These are phyloP conservation scores for Scheffersomyces spartinae DNA, from an alignment of 805 yeast species.

Conservation along the genomic window DNA sequence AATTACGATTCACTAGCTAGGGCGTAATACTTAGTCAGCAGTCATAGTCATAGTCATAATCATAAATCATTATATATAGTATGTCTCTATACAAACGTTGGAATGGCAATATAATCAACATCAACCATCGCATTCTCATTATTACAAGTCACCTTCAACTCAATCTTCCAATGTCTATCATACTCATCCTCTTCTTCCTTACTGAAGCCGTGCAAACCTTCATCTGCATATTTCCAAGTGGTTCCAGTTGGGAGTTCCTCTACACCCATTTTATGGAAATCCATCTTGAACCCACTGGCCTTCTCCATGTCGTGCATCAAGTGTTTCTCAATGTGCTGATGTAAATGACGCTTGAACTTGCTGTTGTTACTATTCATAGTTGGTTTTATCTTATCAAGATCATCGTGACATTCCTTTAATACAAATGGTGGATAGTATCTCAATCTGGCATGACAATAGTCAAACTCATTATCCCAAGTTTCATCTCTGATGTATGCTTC, in stretches of 20 bases:
- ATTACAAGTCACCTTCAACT: slow-evolving; percentile 53
- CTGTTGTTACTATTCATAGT: slow-evolving; percentile 61
- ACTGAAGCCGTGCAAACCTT: slow-evolving; percentile 41
- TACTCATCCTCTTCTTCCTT: slow-evolving; percentile 34
- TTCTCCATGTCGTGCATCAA: slow-evolving; percentile 53
- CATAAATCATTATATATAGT: too few species aligned
- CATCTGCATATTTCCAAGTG: slow-evolving; percentile 55
- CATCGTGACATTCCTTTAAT: slow-evolving; percentile 51
- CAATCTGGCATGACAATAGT: slow-evolving; percentile 54
- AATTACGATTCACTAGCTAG: slow-evolving; percentile 26
- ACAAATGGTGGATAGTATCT: slow-evolving; percentile 68
- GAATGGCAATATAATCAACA: slow-evolving; percentile 52
- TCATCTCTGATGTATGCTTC: slow-evolving; percentile 59
- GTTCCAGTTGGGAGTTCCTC: slow-evolving; percentile 40
- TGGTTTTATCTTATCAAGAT: slow-evolving; percentile 61
- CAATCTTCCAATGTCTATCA: slow-evolving; percentile 53
- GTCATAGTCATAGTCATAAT: too few species aligned
- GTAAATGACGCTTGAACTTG: slow-evolving; percentile 62
- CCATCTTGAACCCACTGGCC: slow-evolving; percentile 46
- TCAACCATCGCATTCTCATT: slow-evolving; percentile 56
- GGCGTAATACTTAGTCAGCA: not conserved
- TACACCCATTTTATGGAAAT: slow-evolving; percentile 35
- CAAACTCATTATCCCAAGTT: slow-evolving; percentile 67
- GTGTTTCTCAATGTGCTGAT: slow-evolving; percentile 66
- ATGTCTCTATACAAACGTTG: too few species aligned